Base-by-base conservation (phyloP, 176 grass and related monocot genomes). In the Avena sativa region DNA sequence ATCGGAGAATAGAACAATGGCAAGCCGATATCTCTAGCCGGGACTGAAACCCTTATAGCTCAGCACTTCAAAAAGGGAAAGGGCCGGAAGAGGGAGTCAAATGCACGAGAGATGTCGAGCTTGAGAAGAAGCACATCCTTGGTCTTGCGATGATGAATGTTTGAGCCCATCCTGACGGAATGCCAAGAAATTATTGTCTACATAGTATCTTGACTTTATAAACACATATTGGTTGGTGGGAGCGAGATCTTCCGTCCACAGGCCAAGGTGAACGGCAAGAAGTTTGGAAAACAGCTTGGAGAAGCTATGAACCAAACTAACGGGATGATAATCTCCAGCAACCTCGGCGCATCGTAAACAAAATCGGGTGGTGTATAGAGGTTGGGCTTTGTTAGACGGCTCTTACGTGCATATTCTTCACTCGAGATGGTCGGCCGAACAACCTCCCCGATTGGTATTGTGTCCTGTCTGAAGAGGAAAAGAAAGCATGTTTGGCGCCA, bases 401-500 rank as follows among this genome's bases (percentile, higher is more conserved):
- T 76, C 50, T 4, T 77, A 4, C 8, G 8, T 76, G 6, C 40
- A 43, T 43, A 43, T 8, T 32, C 72, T 28, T 76, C 48, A 26
- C 73, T 76, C 48, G 12, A 53, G 3, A 76, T 76, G 49, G 74
- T 1, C 74, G 26, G 74, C 74, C 38, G 25, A 80, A 63, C 8
- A 63, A 26, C 38, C 63, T 63, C n/a, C 38, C 78, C 21, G 12
- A 26, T 63, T 16, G 13, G 58, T 26, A 13, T 4, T 17, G 8
- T 63, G 58, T 26, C 58, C 47, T 80, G 57, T 28, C 26, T 63
- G 38, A 38, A 15, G 25, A 80, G n/a, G 58, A 17, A 80, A 63
- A n/a, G 57, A 80, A 80, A 80, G 78, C 38, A 46, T 80, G 78
- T n/a, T 80, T 80, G 78, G 20, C 12, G 38, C 38, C 16, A 80